Base-by-base conservation (phyloP, 1,284 basidiomycete genomes). In the Ganoderma leucocontextum region DNA sequence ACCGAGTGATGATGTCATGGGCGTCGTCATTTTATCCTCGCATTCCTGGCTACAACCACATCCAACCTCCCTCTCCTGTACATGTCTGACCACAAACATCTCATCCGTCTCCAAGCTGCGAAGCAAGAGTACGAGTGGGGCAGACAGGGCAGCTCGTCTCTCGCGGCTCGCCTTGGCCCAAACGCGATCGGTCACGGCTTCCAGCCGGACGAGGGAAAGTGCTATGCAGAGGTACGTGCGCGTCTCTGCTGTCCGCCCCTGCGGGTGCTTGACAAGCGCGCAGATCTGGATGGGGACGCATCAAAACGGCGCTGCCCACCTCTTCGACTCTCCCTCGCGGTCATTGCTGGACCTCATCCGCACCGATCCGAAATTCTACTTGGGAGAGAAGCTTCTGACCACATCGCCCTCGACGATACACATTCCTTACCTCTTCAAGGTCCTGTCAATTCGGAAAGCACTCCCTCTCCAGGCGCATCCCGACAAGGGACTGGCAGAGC, bases 281-380 rank as follows among this genome's bases (percentile, higher is more conserved):
- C 33, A 97, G 95, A 83, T 97, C 42, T 99, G 97, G 97, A 99
- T 99, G 97, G 97, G 97, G 15, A 98, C 97, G 0, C 97, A 99
- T 58, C 67, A 71, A 1, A 73, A 75, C 55, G 75, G 75, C 38
- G 74, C 75, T 2, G 72, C 75, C 0, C 64, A 72, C 44, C 64
- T 76, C 76, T 88, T 94, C 3, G 92, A 87, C 35, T 87, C 95
- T 12, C 96, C 97, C 0, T 95, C 95, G 2, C 86, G 82, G 57
- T 65, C 74, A n/a, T 68, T 89, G 92, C 63, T 86, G 87, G 12
- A 81, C 38, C 87, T 60, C 80, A 92, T 79, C 84, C 96, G 72
- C 81, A 85, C 60, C 77, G 81, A 22, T 82, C 93, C 78, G 88
- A 90, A 38, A 80, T 68, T 85, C 61, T 85, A 93, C 72, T 88